Evolutionary conservation across 257 asterid genomes (phyloP).

Genomic region (Marsdenia floribunda): DNA sequence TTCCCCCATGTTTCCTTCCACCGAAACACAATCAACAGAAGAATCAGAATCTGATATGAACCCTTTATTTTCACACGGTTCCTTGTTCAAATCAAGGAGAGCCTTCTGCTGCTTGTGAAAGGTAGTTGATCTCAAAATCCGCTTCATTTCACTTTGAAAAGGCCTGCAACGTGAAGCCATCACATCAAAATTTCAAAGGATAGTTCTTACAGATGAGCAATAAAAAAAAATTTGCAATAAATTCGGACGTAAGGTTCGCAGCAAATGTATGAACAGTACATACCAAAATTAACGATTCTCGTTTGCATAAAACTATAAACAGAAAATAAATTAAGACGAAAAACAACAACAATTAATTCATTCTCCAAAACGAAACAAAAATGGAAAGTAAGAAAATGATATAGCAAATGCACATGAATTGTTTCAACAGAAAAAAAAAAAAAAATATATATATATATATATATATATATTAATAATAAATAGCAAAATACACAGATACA

Average conservation of each 20-base stretch:
- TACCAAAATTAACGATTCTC: not conserved
- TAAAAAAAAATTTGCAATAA: not conserved
- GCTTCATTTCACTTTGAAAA: conserved; percentile 21
- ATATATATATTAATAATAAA: not conserved
- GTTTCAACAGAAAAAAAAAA: not conserved
- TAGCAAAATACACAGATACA: not conserved
- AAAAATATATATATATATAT: too few relatives aligned
- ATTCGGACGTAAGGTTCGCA: not conserved
- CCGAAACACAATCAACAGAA: conserved; percentile 13
- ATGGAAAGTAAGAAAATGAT: not conserved
- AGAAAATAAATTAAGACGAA: not conserved
- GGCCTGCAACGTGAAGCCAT: conserved; percentile 5
- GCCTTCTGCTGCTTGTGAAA: conserved; percentile 9
- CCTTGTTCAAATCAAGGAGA: conserved; percentile 33
- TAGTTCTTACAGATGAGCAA: not conserved
- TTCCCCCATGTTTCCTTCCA: not conserved
- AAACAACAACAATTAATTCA: not conserved
- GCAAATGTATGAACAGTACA: conserved; percentile 1
- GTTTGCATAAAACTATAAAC: not conserved
- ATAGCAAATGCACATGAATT: conserved; percentile 7
- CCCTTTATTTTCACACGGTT: conserved; percentile 20
- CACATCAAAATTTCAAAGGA: not conserved
- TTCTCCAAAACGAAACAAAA: not conserved
- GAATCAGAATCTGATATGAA: conserved; percentile 14
- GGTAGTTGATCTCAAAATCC: conserved; percentile 23